Percentiles rank a stretch among this genome's conserved stretches.
These are phyloP conservation scores for Rhamnella rubrinervis DNA, from an alignment of 331 rosid species.

Conservation along the genomic window DNA sequence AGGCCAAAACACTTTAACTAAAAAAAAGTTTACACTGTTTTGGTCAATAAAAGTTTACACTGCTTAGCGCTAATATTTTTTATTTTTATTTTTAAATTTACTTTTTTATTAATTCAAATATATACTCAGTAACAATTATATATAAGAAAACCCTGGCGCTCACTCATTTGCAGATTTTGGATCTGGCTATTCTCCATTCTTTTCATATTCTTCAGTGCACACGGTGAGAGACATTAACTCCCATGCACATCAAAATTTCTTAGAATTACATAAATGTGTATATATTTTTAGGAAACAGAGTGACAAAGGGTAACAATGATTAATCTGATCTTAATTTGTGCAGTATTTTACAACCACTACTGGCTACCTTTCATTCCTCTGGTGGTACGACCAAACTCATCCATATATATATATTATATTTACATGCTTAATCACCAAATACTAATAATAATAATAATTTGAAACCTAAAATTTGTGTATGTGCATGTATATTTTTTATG, in stretches of 20 bases:
- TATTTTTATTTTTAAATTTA: too few species aligned
- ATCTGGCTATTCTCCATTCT: conserved; percentile 59
- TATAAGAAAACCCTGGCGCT: conserved; percentile 1
- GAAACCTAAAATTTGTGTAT: background rate
- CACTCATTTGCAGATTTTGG: conserved; percentile 54
- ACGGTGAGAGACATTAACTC: conserved; percentile 33
- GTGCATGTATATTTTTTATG: background rate
- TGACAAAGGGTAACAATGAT: conserved; percentile 1
- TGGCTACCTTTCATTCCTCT: conserved; percentile 80
- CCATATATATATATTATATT: background rate
- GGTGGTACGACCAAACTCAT: conserved; percentile 31
- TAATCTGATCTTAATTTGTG: conserved; percentile 1
- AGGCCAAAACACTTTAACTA: too few species aligned
- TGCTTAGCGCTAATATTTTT: too few species aligned
- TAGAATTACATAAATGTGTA: too few species aligned
- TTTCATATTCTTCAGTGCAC: conserved; percentile 53
- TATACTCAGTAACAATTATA: background rate
- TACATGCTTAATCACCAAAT: background rate
- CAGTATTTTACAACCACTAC: conserved; percentile 62
- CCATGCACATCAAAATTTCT: background rate
- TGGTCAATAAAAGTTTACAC: too few species aligned
- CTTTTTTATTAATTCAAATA: too few species aligned
- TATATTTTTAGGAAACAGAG: background rate
- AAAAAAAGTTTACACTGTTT: too few species aligned
- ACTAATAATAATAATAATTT: background rate